Base-by-base conservation (phyloP, 2,329 filamentous ascomycete genomes). In the Ambrosiella beaveri region DNA sequence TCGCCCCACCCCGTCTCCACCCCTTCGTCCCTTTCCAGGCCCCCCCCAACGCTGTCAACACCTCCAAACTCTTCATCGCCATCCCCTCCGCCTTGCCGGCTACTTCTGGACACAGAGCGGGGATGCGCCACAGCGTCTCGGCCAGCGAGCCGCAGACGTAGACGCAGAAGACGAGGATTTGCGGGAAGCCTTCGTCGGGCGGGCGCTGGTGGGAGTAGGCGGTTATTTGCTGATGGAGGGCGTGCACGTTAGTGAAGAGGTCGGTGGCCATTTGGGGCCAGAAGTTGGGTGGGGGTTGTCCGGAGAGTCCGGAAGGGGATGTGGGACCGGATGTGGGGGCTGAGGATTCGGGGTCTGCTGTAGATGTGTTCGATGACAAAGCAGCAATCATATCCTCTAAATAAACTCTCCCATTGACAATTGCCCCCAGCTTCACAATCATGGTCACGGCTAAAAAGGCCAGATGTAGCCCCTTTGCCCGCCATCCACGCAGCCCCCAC, bases 141-240 rank as follows among this genome's bases (percentile, higher is more conserved):
- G 65, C 65, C n/a, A 72, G 63, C 0, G 68, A 71, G 8, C 69
- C 70, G 60, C 69, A 72, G 52, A 70, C 66, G 62, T 72, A 72
- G 41, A 68, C 65, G 56, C 69, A 71, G 52, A 71, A 72, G 8
- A 69, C 69, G 6, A 71, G 64, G 27, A 72, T 68, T 55, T 65
- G 67, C 6, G 67, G 68, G 52, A 67, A 69, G 0, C 65, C 66
- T 47, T 70, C 64, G n/a, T 64, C 66, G 7, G 57, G 61, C 4
- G 63, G 60, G 2, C 67, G 63, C 54, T 66, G 62, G 19, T 61
- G 60, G 45, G 67, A 66, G 57, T 64, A 69, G 3, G 66, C 67
- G 8, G 67, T 65, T 50, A 72, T 67, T 58, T 70, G 67, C 56
- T 71, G 66, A 62, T 71, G 65, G 3, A 72, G 64, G 15, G 63